Evolutionary conservation across 768 basidiomycete genomes (phyloP), one percentile per base, ranked within the genome.

Genomic region (Mycena kentingensis): DNA sequence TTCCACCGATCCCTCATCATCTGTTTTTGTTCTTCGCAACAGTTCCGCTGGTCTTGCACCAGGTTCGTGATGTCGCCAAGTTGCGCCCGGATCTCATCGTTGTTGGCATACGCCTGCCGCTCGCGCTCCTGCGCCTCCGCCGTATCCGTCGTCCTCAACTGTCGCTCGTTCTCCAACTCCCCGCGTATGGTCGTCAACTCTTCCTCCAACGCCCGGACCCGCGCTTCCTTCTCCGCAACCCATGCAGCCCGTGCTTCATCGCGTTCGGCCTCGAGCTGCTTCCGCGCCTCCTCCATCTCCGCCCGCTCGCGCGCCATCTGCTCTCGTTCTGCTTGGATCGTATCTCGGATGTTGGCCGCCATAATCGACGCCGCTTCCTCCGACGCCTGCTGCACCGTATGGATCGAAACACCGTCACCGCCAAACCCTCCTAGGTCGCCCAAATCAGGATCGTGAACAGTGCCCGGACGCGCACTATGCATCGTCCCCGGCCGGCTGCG

Each of bases 41-140:
- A 74, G 28, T 83, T 79, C 2, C 80, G 74, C 50, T 89, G 85
- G 51, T 85, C 83, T 50, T 87, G 82, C 13, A 92, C 73, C 47
- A 90, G 65, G 55, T 86, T 85, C 1, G 90, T 85, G 57, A 93
- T 80, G 53, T 92, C 89, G 4, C 65, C 70, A 13, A 93, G 67
- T 58, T 90, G 88, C 32, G 66, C 72, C 28, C 81, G 75, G 36
- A 88, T 65, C 13, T 86, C 83, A 55, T 85, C 81, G 5, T 83
- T 79, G 51, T 88, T 87, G 32, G 72, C 63, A 28, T 74, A 71
- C 42, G 85, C 87, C 32, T 71, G 70, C 19, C 80, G 71, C 55
- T 87, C 84, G 26, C 74, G 75, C 63, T 89, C 86, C 27, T 81
- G 73, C 18, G 78, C 75, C 55, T 87, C 86, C 2, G 83, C 73